Conservation (phyloP, 164 flowering plant species). For the Brasenia schreberi region DNA sequence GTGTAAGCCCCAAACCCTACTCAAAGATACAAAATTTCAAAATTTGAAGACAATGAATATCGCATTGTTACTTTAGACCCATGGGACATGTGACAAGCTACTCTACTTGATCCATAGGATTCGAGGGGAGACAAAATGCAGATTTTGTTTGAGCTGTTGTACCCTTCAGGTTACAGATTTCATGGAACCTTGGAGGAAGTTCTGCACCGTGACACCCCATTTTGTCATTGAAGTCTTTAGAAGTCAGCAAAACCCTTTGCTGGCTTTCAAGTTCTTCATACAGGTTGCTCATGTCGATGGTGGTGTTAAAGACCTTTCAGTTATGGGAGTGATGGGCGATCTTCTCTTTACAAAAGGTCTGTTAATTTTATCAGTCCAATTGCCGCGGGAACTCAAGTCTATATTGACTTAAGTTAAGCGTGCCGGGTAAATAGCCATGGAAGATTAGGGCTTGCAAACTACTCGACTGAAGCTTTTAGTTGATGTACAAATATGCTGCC, state of each 20-base stretch:
- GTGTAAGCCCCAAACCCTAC: too few species aligned
- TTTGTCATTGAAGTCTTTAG: slow-evolving; percentile 45
- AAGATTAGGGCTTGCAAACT: slow-evolving; percentile 75
- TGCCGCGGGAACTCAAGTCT: slow-evolving; percentile 42
- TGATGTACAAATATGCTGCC: slow-evolving; percentile 44
- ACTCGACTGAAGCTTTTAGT: slow-evolving; percentile 64
- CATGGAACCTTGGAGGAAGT: too few species aligned
- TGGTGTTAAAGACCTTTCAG: slow-evolving; percentile 25
- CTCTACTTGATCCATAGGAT: too few species aligned
- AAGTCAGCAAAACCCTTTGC: slow-evolving; percentile 54
- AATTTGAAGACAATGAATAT: too few species aligned
- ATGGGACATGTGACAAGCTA: too few species aligned
- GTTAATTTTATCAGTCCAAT: slow-evolving; percentile 48
- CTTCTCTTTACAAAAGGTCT: slow-evolving; percentile 62
- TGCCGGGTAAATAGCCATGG: slow-evolving; percentile 86
- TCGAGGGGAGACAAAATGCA: too few species aligned
- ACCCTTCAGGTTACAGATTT: too few species aligned
- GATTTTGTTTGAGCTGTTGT: too few species aligned
- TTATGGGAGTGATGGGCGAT: slow-evolving; percentile 37
- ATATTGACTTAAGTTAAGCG: slow-evolving; percentile 42
- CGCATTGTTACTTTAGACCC: too few species aligned
- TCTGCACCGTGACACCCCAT: slow-evolving; percentile 18
- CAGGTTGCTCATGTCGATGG: slow-evolving; percentile 51
- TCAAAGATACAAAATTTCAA: too few species aligned
- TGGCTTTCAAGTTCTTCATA: slow-evolving; percentile 45